Evolutionary conservation across 2,329 filamentous ascomycete species (phyloP).

Genomic region (Pseudogymnoascus sp.): DNA sequence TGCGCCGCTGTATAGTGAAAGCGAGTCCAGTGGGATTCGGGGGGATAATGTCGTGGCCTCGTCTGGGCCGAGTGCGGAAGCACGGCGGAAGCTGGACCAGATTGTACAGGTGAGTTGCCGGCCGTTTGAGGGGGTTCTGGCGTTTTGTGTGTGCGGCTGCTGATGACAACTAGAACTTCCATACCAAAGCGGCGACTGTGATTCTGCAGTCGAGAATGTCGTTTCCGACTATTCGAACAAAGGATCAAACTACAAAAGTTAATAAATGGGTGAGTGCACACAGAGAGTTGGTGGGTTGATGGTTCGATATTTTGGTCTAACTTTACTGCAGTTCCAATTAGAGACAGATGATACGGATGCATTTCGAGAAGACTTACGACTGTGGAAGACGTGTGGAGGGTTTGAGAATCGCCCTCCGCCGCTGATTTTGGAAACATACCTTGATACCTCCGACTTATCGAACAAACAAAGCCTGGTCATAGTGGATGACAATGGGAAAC

Average conservation of each 20-base stretch:
- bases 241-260: slow-evolving; percentile 53
- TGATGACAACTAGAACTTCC: slow-evolving; percentile 74
- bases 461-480: slow-evolving; percentile 82
- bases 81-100: slow-evolving; percentile 76
- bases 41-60: slow-evolving; percentile 36
- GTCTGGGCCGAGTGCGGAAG: slow-evolving; percentile 53
- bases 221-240: slow-evolving; percentile 47
- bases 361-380: slow-evolving; percentile 69
- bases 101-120: slow-evolving; percentile 68
- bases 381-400: slow-evolving; percentile 75
- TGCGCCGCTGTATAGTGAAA: slow-evolving; percentile 44
- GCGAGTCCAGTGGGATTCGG: slow-evolving; percentile 41
- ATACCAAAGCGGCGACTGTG: slow-evolving; percentile 77
- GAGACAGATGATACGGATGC: slow-evolving; percentile 88
- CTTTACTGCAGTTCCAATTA: slow-evolving; percentile 69
- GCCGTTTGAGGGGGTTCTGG: neutral
- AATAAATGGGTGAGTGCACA: slow-evolving; percentile 73
- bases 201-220: slow-evolving; percentile 75
- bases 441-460: slow-evolving; percentile 72
- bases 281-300: neutral
- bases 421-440: slow-evolving; percentile 81
- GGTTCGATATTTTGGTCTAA: neutral
- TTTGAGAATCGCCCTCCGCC: slow-evolving; percentile 71
- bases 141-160: slow-evolving; percentile 24
- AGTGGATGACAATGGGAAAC: slow-evolving; percentile 80